Conservation (phyloP, 2,329 filamentous ascomycete genomes). For the Zelopaecilomyces penicillatus region DNA sequence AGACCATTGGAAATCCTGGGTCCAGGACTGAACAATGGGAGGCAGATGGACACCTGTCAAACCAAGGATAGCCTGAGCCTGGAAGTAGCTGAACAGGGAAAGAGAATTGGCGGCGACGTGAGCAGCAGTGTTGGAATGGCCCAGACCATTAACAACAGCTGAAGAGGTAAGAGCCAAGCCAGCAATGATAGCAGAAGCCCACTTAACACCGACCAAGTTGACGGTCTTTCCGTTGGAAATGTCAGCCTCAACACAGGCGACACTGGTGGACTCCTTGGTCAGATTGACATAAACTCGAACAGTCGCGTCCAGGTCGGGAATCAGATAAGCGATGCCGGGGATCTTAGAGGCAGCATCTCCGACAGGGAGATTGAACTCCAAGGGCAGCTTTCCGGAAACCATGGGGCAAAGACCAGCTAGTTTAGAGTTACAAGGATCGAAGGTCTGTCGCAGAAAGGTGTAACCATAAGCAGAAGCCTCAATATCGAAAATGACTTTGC, state of each 20-base stretch:
- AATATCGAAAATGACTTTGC: conserved; percentile 71
- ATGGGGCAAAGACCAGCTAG: conserved; percentile 81
- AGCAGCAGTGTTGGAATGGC: conserved; percentile 87
- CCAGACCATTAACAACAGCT: conserved; percentile 79
- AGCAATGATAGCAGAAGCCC: conserved; percentile 81
- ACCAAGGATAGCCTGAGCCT: conserved; percentile 85
- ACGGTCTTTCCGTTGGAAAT: conserved; percentile 91
- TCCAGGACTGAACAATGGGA: conserved; percentile 86
- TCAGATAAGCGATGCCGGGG: conserved; percentile 76
- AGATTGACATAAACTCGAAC: conserved; percentile 76
- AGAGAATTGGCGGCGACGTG: conserved; percentile 91
- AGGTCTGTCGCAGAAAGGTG: conserved; percentile 53
- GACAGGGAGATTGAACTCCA: conserved; percentile 61
- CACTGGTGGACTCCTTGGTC: conserved; percentile 49
- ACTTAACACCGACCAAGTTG: conserved; percentile 79
- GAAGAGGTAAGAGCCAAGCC: conserved; percentile 77
- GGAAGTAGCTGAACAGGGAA: conserved; percentile 92
- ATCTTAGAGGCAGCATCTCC: conserved; percentile 54
- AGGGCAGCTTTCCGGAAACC: conserved; percentile 71
- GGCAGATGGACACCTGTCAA: conserved; percentile 74
- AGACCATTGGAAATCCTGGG: conserved; percentile 96
- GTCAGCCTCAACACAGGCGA: conserved; percentile 81
- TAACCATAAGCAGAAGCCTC: conserved; percentile 77
- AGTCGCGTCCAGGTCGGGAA: conserved; percentile 84
- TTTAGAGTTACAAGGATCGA: conserved; percentile 68